Evolutionary conservation across 208 protist genomes (phyloP).

Genomic region (Acanthamoeba castellanii): DNA sequence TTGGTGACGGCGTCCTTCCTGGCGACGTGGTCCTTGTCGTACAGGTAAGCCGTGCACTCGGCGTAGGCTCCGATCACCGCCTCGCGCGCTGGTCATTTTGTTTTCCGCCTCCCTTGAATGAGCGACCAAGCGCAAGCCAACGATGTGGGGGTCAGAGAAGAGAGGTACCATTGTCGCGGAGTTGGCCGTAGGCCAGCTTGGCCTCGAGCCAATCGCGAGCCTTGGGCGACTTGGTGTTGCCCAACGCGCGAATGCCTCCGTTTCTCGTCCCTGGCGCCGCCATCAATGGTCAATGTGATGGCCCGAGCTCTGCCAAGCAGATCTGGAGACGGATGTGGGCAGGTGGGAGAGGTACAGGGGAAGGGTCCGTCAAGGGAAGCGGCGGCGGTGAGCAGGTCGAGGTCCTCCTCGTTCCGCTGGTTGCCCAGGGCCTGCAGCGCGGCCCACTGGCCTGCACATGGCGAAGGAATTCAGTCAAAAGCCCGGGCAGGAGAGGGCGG

Average conservation of each 20-base stretch:
- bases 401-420: conserved; percentile 28
- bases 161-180: background rate
- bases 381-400: background rate
- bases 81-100: background rate
- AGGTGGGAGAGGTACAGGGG: background rate
- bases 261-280: background rate
- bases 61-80: background rate
- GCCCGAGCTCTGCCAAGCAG: no score
- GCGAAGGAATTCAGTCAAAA: background rate
- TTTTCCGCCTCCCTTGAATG: background rate
- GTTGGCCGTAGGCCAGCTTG: background rate
- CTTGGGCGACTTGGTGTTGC: background rate
- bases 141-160: background rate
- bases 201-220: background rate
- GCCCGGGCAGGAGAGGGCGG: background rate
- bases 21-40: conserved; percentile 3
- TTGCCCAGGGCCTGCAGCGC: conserved; percentile 43
- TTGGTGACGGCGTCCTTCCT: background rate
- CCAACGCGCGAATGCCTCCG: conserved; percentile 5
- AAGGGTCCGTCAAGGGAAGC: background rate
- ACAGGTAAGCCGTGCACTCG: conserved; percentile 20
- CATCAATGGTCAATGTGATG: no score
- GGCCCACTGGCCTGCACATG: background rate
- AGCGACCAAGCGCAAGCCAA: background rate
- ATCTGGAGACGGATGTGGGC: background rate